These are phyloP conservation scores for Cucurbita ficifolia DNA, from an alignment of 306 rosid species.

Conservation along the genomic window DNA sequence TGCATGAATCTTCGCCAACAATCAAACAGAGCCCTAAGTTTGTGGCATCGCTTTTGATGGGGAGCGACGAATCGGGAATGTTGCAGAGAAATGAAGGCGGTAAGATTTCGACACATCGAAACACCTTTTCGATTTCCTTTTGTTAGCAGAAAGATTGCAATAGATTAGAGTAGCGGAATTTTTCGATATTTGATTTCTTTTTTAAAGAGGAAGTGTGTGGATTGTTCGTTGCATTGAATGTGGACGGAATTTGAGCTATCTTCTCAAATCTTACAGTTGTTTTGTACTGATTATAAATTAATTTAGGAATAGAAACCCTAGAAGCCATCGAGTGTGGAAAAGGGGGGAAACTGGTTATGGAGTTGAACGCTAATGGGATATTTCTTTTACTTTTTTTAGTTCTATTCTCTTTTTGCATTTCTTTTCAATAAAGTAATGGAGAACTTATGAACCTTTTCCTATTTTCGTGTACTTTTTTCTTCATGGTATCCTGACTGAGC, in stretches of 20 bases:
- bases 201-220: not conserved
- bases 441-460: not conserved
- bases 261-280: not conserved
- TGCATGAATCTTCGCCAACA: not conserved
- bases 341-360: slow-evolving; percentile 10
- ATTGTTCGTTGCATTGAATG: not conserved
- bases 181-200: not conserved
- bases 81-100: not conserved
- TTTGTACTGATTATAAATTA: not conserved
- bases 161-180: not conserved
- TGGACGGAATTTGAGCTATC: not conserved
- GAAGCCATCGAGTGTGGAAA: slow-evolving; percentile 32
- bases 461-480: not conserved
- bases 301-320: not conserved
- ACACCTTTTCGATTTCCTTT: not conserved
- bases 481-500: slow-evolving; percentile 7
- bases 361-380: not conserved
- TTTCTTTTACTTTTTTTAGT: not conserved
- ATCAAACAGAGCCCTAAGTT: not conserved
- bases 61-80: not conserved
- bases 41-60: not conserved
- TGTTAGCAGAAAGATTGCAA: not conserved
- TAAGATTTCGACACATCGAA: not conserved
- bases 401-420: not conserved
- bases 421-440: not conserved